phyloP scores from a whole-genome alignment of 1,284 basidiomycete genomes.

The Sphaerobolus stellatus region DNA sequence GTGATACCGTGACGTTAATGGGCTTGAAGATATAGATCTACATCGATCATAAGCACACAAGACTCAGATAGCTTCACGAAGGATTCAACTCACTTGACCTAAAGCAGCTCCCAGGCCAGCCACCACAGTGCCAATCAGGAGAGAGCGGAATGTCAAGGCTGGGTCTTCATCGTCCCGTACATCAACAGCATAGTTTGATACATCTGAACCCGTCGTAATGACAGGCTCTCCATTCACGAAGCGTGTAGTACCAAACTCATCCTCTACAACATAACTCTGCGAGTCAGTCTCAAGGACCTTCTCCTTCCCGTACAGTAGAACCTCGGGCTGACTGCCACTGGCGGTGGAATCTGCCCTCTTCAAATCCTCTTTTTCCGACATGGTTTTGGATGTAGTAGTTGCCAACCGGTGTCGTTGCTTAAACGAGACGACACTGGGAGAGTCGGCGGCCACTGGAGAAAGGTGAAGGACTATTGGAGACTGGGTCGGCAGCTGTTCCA shows the following conservation, averaged over 20 bases:
- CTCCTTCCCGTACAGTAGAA: too few species aligned
- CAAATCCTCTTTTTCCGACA: not conserved
- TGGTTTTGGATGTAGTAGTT: too few species aligned
- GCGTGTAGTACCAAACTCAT: slow-evolving; percentile 15
- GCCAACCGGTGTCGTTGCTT: too few species aligned
- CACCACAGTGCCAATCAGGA: slow-evolving; percentile 55
- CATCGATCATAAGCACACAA: too few species aligned
- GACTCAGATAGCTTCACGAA: too few species aligned
- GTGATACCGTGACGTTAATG: slow-evolving; percentile 48
- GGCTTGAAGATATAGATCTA: slow-evolving; percentile 67
- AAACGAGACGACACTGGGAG: too few species aligned
- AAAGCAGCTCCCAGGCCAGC: slow-evolving; percentile 55
- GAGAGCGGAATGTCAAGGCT: slow-evolving; percentile 56
- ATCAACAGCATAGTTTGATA: slow-evolving; percentile 59
- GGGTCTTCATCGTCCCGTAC: slow-evolving; percentile 61
- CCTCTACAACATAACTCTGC: slow-evolving; percentile 3
- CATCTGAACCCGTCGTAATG: slow-evolving; percentile 53
- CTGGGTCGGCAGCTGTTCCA: too few species aligned
- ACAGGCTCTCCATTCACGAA: slow-evolving; percentile 54
- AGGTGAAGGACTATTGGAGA: too few species aligned
- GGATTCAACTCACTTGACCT: slow-evolving; percentile 38
- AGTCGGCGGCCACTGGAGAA: too few species aligned
- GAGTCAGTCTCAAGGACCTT: slow-evolving; percentile 4
- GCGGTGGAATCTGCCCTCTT: not conserved
- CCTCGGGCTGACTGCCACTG: too few species aligned